A percentile compares a stretch with the other conserved stretches of the same genome.
These are phyloP conservation scores for Erigeron philadelphicus DNA, from an alignment of 140 eudicot species.

Conservation along the genomic window DNA sequence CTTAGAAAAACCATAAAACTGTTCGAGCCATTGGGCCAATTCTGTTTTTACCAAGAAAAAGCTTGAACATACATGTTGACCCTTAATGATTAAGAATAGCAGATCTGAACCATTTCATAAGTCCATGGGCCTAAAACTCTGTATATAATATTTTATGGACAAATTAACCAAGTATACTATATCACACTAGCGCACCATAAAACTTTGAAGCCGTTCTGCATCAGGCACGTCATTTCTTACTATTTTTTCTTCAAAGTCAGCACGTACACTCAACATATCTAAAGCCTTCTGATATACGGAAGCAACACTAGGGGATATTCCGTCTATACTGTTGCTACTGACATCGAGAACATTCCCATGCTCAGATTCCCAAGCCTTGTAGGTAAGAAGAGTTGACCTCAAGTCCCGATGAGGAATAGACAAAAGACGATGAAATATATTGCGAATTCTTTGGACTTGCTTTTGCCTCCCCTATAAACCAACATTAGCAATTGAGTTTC, in stretches of 20 bases:
- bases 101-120: slow-evolving; percentile 1
- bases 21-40: neutral
- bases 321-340: slow-evolving; percentile 47
- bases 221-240: slow-evolving; percentile 48
- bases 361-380: slow-evolving; percentile 78
- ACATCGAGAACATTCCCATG: slow-evolving; percentile 46
- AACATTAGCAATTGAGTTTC: slow-evolving; percentile 13
- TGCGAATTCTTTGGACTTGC: slow-evolving; percentile 66
- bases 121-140: neutral
- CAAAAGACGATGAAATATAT: slow-evolving; percentile 64
- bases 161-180: neutral
- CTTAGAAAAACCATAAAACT: neutral
- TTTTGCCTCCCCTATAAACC: slow-evolving; percentile 66
- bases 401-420: slow-evolving; percentile 61
- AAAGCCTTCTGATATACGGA: slow-evolving; percentile 74
- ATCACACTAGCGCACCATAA: slow-evolving; percentile 45
- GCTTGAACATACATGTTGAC: neutral
- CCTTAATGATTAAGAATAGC: neutral
- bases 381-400: slow-evolving; percentile 50
- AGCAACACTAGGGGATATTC: slow-evolving; percentile 57
- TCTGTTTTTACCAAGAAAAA: neutral
- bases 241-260: slow-evolving; percentile 56
- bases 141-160: neutral
- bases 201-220: slow-evolving; percentile 67
- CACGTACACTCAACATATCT: slow-evolving; percentile 65